Evolutionary conservation across 2,329 filamentous ascomycete species (phyloP).

Genomic region (Verticillium klebahnii): DNA sequence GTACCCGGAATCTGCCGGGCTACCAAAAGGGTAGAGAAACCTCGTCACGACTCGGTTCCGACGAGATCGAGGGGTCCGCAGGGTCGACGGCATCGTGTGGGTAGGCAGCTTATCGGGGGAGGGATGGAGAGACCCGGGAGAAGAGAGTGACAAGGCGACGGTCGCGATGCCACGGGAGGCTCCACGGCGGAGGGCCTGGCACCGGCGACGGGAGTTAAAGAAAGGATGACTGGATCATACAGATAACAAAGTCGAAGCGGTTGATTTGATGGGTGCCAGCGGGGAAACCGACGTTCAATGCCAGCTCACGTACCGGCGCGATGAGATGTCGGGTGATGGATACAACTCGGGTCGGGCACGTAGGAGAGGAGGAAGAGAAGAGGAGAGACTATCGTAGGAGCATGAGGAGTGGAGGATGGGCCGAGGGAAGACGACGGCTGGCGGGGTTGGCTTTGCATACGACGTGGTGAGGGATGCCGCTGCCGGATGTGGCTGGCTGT

Average conservation of each 20-base stretch:
- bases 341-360: not conserved
- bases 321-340: not conserved
- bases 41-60: not conserved
- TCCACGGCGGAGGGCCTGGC: not conserved
- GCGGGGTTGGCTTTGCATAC: not conserved
- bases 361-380: not conserved
- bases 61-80: not conserved
- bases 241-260: not conserved
- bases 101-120: not conserved
- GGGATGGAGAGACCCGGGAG: not conserved
- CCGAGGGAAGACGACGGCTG: not conserved
- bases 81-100: not conserved
- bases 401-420: not conserved
- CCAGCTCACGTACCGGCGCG: not conserved
- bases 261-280: not conserved
- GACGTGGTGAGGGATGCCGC: not conserved
- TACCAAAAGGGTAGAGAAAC: not conserved
- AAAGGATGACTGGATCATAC: not conserved
- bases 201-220: not conserved
- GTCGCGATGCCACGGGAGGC: not conserved
- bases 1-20: conserved; percentile 12
- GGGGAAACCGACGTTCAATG: not conserved
- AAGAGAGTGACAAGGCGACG: not conserved
- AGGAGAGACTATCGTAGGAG: not conserved
- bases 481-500: not conserved